phyloP scores from a whole-genome alignment of 2,329 filamentous ascomycete species.

The Epichloe bromicola region DNA sequence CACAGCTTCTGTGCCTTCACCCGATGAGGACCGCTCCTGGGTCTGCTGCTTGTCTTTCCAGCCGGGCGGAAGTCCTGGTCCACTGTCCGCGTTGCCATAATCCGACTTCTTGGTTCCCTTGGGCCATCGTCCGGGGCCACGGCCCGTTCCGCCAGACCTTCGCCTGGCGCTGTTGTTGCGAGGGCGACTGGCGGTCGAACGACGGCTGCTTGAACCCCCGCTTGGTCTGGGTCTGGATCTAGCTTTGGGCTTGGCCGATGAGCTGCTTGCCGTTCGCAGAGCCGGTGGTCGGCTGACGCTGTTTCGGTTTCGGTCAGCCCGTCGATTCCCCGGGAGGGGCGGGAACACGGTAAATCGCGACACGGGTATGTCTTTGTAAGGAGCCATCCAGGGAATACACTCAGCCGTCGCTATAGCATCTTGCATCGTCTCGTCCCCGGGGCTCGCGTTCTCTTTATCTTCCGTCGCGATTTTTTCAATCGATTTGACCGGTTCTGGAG shows the following conservation, averaged over 20 bases:
- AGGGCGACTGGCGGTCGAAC: constrained; percentile 23
- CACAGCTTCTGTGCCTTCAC: constrained; percentile 5
- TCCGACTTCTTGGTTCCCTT: constrained; percentile 57
- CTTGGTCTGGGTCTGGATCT: constrained; percentile 28
- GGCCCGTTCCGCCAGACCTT: constrained; percentile 48
- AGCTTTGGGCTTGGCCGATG: constrained; percentile 27
- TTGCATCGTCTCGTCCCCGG: constrained; percentile 15
- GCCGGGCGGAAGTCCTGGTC: constrained; percentile 47
- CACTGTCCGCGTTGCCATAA: constrained; percentile 53
- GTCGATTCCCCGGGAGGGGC: constrained; percentile 38
- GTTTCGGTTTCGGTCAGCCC: constrained; percentile 32
- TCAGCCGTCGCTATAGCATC: constrained; percentile 13
- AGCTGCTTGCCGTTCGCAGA: constrained; percentile 23
- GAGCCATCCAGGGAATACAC: constrained; percentile 28
- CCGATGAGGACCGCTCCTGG: constrained; percentile 9
- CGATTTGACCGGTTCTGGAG: constrained; percentile 16
- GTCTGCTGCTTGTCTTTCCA: constrained; percentile 29
- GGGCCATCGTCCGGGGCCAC: constrained; percentile 52
- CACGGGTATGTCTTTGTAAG: constrained; percentile 48
- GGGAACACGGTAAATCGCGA: constrained; percentile 71
- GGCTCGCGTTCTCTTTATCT: constrained; percentile 20
- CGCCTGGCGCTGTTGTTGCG: constrained; percentile 31
- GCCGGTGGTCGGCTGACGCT: constrained; percentile 25
- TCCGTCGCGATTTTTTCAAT: constrained; percentile 16
- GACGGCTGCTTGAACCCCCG: constrained; percentile 16